Conservation (phyloP, 257 asterid species). For the Nicotiana tabacum region DNA sequence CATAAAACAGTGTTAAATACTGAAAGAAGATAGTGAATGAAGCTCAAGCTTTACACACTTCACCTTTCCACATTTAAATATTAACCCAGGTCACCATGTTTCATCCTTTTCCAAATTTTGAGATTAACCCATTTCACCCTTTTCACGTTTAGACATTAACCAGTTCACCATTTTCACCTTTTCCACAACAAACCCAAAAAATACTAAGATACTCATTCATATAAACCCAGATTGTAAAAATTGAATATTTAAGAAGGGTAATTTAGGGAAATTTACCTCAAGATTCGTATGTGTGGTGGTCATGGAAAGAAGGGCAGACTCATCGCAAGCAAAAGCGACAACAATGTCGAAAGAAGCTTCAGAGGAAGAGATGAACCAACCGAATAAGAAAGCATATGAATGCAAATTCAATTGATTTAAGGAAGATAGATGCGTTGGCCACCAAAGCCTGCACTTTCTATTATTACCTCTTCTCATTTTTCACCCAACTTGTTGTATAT, state of each 20-base stretch:
- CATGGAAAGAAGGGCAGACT: constrained; percentile 29
- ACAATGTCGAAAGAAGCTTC: constrained; percentile 56
- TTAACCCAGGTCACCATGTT: background rate
- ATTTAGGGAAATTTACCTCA: constrained; percentile 30
- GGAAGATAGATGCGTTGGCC: constrained; percentile 61
- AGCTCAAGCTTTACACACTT: background rate
- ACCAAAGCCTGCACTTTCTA: constrained; percentile 83
- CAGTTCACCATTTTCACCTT: background rate
- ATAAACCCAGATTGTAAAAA: background rate
- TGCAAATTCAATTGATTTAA: constrained; percentile 22
- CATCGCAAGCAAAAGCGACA: constrained; percentile 58
- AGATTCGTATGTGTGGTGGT: constrained; percentile 29
- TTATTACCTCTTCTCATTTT: background rate
- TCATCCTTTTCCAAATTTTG: background rate
- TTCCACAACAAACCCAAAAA: background rate
- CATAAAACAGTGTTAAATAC: background rate
- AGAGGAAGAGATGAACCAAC: constrained; percentile 66
- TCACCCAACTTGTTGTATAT: background rate
- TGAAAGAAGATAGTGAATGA: background rate
- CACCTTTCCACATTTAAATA: background rate
- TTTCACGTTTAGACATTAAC: background rate
- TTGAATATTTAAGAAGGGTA: background rate
- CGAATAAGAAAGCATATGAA: constrained; percentile 49
- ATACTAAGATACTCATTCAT: background rate
- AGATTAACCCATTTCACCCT: background rate